phyloP scores from a whole-genome alignment of 2,329 filamentous ascomycete species.

The Epichloe sp. region DNA sequence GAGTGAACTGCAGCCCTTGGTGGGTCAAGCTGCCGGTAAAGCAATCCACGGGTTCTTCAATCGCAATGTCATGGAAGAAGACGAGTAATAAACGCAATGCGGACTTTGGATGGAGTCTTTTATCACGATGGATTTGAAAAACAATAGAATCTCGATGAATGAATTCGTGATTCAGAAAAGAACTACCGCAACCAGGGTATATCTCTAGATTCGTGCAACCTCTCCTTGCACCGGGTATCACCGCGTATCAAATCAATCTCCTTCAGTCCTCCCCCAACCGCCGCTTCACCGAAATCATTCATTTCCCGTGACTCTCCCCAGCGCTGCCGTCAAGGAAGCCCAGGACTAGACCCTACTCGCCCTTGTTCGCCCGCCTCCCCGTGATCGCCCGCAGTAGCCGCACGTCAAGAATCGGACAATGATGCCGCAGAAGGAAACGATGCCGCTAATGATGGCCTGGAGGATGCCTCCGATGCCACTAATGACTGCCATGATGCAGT shows the following conservation, averaged over 20 bases:
- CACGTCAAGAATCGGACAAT: constrained; percentile 54
- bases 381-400: constrained; percentile 23
- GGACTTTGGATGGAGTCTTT: not conserved
- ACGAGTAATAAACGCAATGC: constrained; percentile 13
- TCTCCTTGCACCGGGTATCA: not conserved
- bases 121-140: not conserved
- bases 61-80: constrained; percentile 42
- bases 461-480: constrained; percentile 52
- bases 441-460: constrained; percentile 52
- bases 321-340: not conserved
- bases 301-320: not conserved
- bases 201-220: constrained; percentile 1
- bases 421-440: constrained; percentile 52
- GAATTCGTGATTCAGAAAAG: not conserved
- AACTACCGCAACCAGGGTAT: constrained; percentile 2
- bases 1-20: constrained; percentile 55
- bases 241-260: constrained; percentile 1
- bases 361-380: constrained; percentile 9
- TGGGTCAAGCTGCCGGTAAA: constrained; percentile 65
- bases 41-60: constrained; percentile 73
- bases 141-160: constrained; percentile 6
- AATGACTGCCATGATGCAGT: constrained; percentile 54
- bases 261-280: not conserved
- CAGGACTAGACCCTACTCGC: constrained; percentile 12
- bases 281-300: not conserved